Percentiles rank a stretch among this genome's conserved stretches.
These are phyloP conservation scores for Leptodontidium sp. DNA, from an alignment of 2,329 filamentous ascomycete genomes.

Conservation along the genomic window DNA sequence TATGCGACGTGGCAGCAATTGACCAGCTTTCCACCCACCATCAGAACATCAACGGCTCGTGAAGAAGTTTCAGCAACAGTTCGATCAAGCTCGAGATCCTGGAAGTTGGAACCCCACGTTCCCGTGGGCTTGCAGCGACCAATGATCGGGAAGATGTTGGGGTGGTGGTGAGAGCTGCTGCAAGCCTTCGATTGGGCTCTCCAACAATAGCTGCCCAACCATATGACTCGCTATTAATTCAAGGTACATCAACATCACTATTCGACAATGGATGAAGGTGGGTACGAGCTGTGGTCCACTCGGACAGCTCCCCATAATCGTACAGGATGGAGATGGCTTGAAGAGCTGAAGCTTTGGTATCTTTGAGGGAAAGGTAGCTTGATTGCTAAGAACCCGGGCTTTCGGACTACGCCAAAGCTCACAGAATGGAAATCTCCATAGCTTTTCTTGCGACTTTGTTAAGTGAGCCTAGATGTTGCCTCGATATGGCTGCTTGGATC, in stretches of 20 bases:
- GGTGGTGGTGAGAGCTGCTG: constrained; percentile 18
- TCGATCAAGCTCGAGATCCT: constrained; percentile 19
- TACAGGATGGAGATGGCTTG: constrained; percentile 7
- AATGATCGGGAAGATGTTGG: constrained; percentile 26
- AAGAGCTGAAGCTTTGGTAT: constrained; percentile 15
- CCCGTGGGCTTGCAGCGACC: constrained; percentile 18
- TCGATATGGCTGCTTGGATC: too few species aligned
- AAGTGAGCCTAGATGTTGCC: too few species aligned
- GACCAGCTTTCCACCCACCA: constrained; percentile 22
- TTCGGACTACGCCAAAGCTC: too few species aligned
- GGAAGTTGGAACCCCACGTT: constrained; percentile 22
- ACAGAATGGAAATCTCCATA: too few species aligned
- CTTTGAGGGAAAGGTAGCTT: neutral
- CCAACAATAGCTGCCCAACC: constrained; percentile 30
- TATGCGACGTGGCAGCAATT: constrained; percentile 23
- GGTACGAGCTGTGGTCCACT: constrained; percentile 20
- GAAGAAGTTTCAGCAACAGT: constrained; percentile 27
- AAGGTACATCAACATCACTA: constrained; percentile 34
- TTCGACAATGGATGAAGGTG: constrained; percentile 34
- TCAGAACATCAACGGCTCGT: constrained; percentile 5
- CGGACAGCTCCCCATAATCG: constrained; percentile 17
- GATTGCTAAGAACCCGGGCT: neutral
- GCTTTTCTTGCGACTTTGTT: too few species aligned
- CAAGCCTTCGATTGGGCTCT: constrained; percentile 31
- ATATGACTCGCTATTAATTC: constrained; percentile 15